These are phyloP conservation scores for Fonsecaea pugnacius DNA, from an alignment of 2,329 filamentous ascomycete species.

Conservation along the genomic window DNA sequence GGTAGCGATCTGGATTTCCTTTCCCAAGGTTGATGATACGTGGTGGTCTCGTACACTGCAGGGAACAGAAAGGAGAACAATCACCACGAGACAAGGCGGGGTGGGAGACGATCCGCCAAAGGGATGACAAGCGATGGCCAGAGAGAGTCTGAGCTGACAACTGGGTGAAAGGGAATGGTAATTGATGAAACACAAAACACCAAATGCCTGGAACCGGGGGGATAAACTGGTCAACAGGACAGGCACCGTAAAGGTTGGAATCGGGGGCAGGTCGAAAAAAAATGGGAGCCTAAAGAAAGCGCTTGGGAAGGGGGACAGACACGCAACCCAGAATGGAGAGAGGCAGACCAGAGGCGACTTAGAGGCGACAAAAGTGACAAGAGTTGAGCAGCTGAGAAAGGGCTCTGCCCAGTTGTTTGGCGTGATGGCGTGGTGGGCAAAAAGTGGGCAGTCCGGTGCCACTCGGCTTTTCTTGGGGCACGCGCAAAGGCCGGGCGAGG, in stretches of 20 bases:
- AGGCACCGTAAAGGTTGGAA: constrained; percentile 22
- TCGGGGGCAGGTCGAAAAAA: constrained; percentile 23
- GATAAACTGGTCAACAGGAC: constrained; percentile 10
- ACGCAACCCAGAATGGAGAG: background rate
- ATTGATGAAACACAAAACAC: constrained; percentile 19
- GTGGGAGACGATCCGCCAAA: constrained; percentile 14
- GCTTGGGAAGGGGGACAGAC: constrained; percentile 9
- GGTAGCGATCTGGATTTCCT: constrained; percentile 18
- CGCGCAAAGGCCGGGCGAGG: background rate
- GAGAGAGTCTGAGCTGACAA: constrained; percentile 16
- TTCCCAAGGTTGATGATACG: constrained; percentile 27
- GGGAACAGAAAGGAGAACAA: constrained; percentile 25
- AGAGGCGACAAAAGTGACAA: background rate
- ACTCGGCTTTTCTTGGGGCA: constrained; percentile 1
- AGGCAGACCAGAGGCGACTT: background rate
- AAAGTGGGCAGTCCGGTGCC: constrained; percentile 2
- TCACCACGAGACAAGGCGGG: constrained; percentile 20
- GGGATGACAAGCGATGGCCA: constrained; percentile 12
- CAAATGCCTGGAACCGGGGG: constrained; percentile 6
- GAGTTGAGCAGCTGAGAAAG: background rate
- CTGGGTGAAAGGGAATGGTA: constrained; percentile 2
- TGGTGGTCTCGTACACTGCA: constrained; percentile 24
- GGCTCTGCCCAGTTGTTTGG: background rate
- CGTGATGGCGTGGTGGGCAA: background rate
- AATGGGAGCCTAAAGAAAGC: constrained; percentile 23